A percentile compares a stretch with the other conserved stretches of the same genome.
phyloP scores from a whole-genome alignment of 768 basidiomycete species.

The Clitopilus hobsonii region DNA sequence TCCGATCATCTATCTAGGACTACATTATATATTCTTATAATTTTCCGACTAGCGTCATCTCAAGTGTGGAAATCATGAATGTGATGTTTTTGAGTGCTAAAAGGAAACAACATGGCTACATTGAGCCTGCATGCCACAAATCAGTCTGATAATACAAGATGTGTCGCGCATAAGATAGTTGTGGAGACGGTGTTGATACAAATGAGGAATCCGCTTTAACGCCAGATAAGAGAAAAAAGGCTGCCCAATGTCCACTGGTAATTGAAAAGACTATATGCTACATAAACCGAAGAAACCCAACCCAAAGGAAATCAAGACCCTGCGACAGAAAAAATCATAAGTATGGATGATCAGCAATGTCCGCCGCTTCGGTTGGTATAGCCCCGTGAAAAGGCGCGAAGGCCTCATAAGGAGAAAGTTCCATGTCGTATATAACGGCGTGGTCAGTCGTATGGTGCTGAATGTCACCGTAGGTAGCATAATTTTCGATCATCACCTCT shows the following conservation, averaged over 20 bases:
- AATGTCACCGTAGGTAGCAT: background rate
- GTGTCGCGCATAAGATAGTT: too few relatives aligned
- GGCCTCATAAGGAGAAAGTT: slow-evolving; percentile 4
- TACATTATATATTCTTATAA: background rate
- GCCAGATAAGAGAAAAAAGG: background rate
- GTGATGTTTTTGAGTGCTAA: too few relatives aligned
- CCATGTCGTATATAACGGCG: slow-evolving; percentile 13
- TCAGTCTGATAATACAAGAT: too few relatives aligned
- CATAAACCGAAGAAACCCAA: background rate
- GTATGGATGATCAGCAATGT: slow-evolving; percentile 3
- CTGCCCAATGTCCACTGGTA: background rate
- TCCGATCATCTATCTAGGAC: background rate
- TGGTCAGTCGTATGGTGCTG: background rate
- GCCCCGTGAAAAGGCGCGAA: slow-evolving; percentile 7
- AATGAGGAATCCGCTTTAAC: too few relatives aligned
- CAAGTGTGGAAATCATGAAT: too few relatives aligned
- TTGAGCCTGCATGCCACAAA: too few relatives aligned
- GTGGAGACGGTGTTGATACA: too few relatives aligned
- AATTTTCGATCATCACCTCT: background rate
- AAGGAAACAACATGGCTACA: too few relatives aligned
- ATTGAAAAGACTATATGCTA: background rate
- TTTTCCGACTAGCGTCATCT: too few relatives aligned
- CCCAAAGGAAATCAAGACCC: background rate
- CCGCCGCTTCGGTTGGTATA: slow-evolving; percentile 12
- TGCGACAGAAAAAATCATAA: background rate